phyloP scores from a whole-genome alignment of 169 alveolate species.

The Plasmodium adleri region DNA sequence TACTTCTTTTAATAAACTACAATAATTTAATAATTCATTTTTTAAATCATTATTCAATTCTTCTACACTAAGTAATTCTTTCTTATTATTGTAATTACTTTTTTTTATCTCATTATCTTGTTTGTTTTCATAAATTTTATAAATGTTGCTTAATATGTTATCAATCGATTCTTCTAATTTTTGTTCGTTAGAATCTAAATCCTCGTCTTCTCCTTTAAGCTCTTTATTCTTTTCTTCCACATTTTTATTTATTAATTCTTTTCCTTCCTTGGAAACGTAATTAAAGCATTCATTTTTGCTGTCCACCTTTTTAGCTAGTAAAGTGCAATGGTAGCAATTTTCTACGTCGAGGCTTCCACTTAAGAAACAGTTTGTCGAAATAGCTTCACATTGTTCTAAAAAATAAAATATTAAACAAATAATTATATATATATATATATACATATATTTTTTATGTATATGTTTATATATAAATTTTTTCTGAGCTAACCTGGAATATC shows the following conservation, averaged over 20 bases:
- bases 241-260: not conserved
- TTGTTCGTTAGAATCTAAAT: slow-evolving; percentile 19
- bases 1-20: slow-evolving; percentile 25
- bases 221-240: not conserved
- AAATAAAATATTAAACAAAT: not conserved
- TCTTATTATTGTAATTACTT: not conserved
- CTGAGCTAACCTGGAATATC: slow-evolving; percentile 39
- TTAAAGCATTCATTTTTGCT: slow-evolving; percentile 19
- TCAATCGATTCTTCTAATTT: slow-evolving; percentile 25
- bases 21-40: slow-evolving; percentile 25
- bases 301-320: slow-evolving; percentile 15
- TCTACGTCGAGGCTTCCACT: slow-evolving; percentile 32
- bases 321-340: slow-evolving; percentile 47
- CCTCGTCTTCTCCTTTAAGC: not conserved
- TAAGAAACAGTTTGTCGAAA: slow-evolving; percentile 35
- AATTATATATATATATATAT: no score
- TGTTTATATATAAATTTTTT: no score
- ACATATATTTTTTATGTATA: no score
- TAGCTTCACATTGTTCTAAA: slow-evolving; percentile 20
- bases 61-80: slow-evolving; percentile 13
- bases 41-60: slow-evolving; percentile 10
- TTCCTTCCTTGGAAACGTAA: slow-evolving; percentile 3
- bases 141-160: slow-evolving; percentile 13
- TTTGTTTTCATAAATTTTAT: slow-evolving; percentile 3
- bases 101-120: no score